phyloP scores from a whole-genome alignment of 31 red algal genomes.

The Porphyra umbilicalis region DNA sequence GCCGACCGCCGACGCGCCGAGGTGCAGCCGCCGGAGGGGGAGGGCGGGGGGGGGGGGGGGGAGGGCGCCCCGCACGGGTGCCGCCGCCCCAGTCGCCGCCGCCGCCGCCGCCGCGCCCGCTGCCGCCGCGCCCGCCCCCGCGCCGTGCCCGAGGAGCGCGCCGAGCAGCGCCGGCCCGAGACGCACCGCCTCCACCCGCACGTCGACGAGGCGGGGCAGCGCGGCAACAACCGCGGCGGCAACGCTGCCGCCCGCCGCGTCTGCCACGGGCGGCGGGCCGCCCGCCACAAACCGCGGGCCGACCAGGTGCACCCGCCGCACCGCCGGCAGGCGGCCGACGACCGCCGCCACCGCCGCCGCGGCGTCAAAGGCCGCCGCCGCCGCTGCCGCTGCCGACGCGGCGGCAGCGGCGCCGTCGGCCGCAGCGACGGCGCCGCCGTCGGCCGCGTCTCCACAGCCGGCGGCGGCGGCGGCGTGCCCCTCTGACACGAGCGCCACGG shows the following conservation, averaged over 20 bases:
- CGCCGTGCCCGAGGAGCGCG: no score
- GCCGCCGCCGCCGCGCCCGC: not conserved
- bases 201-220: no score
- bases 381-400: not conserved
- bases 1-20: not conserved
- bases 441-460: no score
- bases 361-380: not conserved
- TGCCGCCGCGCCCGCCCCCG: not conserved
- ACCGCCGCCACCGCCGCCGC: not conserved
- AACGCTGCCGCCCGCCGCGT: not conserved
- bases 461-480: not conserved
- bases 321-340: not conserved
- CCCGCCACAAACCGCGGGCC: not conserved
- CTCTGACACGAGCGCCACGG: not conserved
- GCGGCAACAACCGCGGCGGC: not conserved
- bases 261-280: not conserved
- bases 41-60: not conserved
- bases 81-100: not conserved
- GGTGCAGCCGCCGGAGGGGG: not conserved
- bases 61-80: not conserved
- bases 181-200: not conserved
- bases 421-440: not conserved
- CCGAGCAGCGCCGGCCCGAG: no score
- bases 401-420: not conserved
- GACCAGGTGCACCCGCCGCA: no score